Evolutionary conservation across 1,284 basidiomycete genomes (phyloP), one percentile per base, ranked within the genome.

Genomic region (Sphagnurus paluster): DNA sequence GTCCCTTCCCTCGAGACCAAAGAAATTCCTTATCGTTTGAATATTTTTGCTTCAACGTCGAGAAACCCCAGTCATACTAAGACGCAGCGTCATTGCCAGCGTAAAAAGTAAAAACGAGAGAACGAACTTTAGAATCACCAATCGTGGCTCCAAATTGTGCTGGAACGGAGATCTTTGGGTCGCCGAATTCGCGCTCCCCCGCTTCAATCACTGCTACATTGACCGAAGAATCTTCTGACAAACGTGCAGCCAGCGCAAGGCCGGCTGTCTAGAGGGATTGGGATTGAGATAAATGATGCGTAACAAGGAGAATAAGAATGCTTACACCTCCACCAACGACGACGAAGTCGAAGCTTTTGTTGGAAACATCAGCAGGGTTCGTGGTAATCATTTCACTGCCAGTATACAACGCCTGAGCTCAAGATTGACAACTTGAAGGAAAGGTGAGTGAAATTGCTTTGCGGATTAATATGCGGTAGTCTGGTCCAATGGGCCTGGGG

Each of bases 171-270:
- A 43, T 48, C 19, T 41, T 33, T 11, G 53, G 53, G 19, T 56
- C 55, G 23, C 46, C 48, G 3, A 49, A 44, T 10, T 46, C 46
- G 14, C 56, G 45, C 10, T 58, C 52, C 19, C 67, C 69, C 19
- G 62, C 63, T 54, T 69, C 67, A 5, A 69, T 48, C 4, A 52
- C 46, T 6, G 37, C 43, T 13, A 52, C 46, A 2, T 46, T 48
- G 3, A 52, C 26, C 9, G 26, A 45, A 5, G 40, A 33, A 20
- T 52, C 34, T 23, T 46, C 50, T 14, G 50, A 52, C n/a, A 52
- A 47, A 19, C 50, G 50, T 21, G 37, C 39, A 7, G 42, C 50
- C 1, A 49, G 21, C 4, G 25, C n/a, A 14, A 52, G 25, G 11
- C 46, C 46, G 21, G 42, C 42, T 10, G 50, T 49, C 46, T 49